These are phyloP conservation scores for Fusarium veterinarium DNA, from an alignment of 2,329 filamentous ascomycete species.

Conservation along the genomic window DNA sequence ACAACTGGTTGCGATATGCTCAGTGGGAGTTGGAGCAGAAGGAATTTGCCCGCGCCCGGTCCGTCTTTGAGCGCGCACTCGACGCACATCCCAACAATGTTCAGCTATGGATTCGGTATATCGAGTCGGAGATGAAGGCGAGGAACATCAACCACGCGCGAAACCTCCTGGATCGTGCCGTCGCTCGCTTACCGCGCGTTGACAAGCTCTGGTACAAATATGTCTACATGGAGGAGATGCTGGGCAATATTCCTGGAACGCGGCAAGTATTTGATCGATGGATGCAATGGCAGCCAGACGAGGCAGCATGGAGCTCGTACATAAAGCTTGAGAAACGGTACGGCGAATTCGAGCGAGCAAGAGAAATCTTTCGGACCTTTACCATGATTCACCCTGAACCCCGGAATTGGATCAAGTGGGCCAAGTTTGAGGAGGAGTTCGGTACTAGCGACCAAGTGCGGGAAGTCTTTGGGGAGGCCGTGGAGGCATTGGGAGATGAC, in stretches of 20 bases:
- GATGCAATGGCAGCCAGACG: conserved; percentile 98
- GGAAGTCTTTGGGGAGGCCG: conserved; percentile 88
- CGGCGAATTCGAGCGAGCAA: conserved; percentile 88
- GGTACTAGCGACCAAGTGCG: conserved; percentile 92
- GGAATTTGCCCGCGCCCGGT: conserved; percentile 90
- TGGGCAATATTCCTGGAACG: conserved; percentile 92
- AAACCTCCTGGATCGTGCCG: conserved; percentile 94
- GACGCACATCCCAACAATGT: conserved; percentile 92
- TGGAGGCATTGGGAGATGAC: conserved; percentile 91
- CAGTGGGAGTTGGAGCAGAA: conserved; percentile 98
- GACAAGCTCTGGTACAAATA: conserved; percentile 99
- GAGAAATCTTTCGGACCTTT: conserved; percentile 89
- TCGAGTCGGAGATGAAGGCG: conserved; percentile 93
- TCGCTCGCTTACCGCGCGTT: conserved; percentile 88
- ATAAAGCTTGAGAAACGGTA: conserved; percentile 98
- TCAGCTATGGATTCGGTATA: conserved; percentile 89
- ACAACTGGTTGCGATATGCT: conserved; percentile 99
- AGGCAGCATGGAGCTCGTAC: conserved; percentile 94
- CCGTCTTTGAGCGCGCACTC: conserved; percentile 92
- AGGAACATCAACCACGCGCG: conserved; percentile 97
- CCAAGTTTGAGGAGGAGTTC: conserved; percentile 94
- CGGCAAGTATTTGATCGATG: conserved; percentile 96
- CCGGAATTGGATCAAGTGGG: conserved; percentile 99
- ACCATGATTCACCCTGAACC: conserved; percentile 94
- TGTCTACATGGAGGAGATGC: conserved; percentile 98